These are phyloP conservation scores for Lyophyllum decastes DNA, from an alignment of 768 basidiomycete genomes.

Conservation along the genomic window DNA sequence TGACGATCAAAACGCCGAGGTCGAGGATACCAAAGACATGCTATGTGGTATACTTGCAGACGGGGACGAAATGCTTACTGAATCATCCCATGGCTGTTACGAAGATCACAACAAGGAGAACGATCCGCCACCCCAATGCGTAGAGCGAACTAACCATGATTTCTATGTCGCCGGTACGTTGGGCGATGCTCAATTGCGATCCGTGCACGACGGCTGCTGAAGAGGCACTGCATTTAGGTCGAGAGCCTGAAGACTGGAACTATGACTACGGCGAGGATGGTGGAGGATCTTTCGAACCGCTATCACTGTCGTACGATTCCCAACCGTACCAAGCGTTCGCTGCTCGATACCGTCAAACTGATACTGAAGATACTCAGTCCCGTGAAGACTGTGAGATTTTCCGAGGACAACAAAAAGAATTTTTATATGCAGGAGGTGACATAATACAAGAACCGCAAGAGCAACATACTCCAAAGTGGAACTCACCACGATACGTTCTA, in stretches of 20 bases:
- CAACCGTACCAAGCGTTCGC: slow-evolving; percentile 7
- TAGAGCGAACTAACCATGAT: not conserved
- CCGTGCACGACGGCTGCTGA: not conserved
- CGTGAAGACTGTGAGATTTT: not conserved
- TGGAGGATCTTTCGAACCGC: slow-evolving; percentile 10
- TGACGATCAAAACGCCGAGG: not conserved
- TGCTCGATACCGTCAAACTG: not conserved
- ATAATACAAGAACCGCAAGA: not conserved
- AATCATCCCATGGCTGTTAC: not conserved
- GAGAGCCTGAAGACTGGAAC: slow-evolving; percentile 2
- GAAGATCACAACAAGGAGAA: slow-evolving; percentile 11
- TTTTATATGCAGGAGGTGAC: not conserved
- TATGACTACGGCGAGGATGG: slow-evolving; percentile 10
- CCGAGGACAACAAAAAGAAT: not conserved
- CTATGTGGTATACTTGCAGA: not conserved
- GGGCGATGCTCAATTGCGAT: not conserved
- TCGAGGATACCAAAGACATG: not conserved
- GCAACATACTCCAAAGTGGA: not conserved
- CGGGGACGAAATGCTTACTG: not conserved
- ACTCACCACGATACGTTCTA: not conserved
- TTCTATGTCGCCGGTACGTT: not conserved
- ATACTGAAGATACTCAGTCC: not conserved
- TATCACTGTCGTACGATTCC: slow-evolving; percentile 13
- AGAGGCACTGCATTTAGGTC: not conserved
- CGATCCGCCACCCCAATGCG: not conserved